Evolutionary conservation across 768 basidiomycete species (phyloP).

Genomic region (Tulasnella sp.): DNA sequence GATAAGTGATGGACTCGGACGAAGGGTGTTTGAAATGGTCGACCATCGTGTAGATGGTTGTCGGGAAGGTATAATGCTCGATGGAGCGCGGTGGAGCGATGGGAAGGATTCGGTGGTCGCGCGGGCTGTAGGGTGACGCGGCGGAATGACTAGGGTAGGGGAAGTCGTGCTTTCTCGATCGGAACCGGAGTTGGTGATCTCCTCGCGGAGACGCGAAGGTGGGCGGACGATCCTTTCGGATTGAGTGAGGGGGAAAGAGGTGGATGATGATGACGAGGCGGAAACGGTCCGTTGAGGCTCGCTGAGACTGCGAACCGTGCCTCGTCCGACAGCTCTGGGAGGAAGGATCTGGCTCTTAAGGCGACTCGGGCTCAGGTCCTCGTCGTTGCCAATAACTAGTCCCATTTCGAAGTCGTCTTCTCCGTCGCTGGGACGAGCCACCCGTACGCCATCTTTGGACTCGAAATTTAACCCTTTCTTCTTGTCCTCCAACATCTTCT

Average conservation of each 20-base stretch:
- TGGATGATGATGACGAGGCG: constrained; percentile 17
- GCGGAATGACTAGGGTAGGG: not conserved
- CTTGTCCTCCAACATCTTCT: constrained; percentile 42
- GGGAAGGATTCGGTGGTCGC: constrained; percentile 5
- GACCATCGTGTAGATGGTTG: constrained; percentile 1
- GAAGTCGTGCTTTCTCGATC: constrained; percentile 2
- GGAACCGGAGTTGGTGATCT: constrained; percentile 16
- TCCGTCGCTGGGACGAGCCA: constrained; percentile 32
- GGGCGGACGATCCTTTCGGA: constrained; percentile 39
- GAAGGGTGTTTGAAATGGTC: constrained; percentile 1
- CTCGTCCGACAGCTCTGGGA: constrained; percentile 1
- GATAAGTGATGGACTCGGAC: not conserved
- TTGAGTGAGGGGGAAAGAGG: constrained; percentile 19
- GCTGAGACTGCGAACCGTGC: constrained; percentile 29
- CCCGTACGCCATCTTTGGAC: constrained; percentile 41
- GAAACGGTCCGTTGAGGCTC: constrained; percentile 33
- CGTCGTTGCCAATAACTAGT: constrained; percentile 71
- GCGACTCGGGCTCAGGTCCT: constrained; percentile 69
- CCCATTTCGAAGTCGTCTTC: constrained; percentile 84
- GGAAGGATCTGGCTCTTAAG: constrained; percentile 26
- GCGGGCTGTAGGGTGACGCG: not conserved
- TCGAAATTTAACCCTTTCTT: constrained; percentile 37
- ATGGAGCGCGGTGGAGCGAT: constrained; percentile 2
- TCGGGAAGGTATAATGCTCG: not conserved
- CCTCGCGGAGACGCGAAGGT: constrained; percentile 42